Evolutionary conservation across 352 stramenopile genomes (phyloP), one percentile per base, ranked within the genome.

Genomic region (Pythium myriotylum): DNA sequence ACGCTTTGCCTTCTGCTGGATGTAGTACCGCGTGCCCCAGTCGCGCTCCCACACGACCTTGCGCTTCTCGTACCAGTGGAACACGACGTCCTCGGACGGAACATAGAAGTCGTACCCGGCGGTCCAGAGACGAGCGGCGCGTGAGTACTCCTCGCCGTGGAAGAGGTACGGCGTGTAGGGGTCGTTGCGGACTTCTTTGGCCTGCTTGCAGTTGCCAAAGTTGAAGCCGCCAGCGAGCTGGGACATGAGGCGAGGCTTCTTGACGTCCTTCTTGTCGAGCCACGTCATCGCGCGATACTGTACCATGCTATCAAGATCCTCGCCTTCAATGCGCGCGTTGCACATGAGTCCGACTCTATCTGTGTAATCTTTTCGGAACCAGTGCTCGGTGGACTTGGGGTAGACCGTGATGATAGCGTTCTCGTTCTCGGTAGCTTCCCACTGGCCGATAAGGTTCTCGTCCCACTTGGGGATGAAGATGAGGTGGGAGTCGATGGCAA

Each of bases 351-450:
- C 80, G 26, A 89, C 65, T 55, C 80, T 82, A 60, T 81, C 62
- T 42, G 88, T 73, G 32, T 72, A 71, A 46, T 79, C 76, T 26
- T 74, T 70, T 16, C 76, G 69, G n/a, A 67, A 77, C 58, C 84
- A 53, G 54, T 86, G 74, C 40, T 89, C 77, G 0, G 77, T 89
- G 33, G 80, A 84, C 73, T 91, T 93, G 3, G 84, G 84, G 62
- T 93, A 93, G 16, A 91, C 80, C 6, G 84, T 89, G 61, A 93
- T 88, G 67, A 93, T 93, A 33, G 81, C 84, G 49, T 89, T 76
- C 26, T 78, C 70, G 49, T 91, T 93, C 29, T 83, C 62, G 5
- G 88, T 52, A 9, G 71, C 68, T 45, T 93, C 84, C 84, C 84
- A 93, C 48, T 93, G 81, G 8, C 59, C 55, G 0, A 89, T 79